Conservation (phyloP, 75 land plant genomes). For the Chamaecyparis obtusa region DNA sequence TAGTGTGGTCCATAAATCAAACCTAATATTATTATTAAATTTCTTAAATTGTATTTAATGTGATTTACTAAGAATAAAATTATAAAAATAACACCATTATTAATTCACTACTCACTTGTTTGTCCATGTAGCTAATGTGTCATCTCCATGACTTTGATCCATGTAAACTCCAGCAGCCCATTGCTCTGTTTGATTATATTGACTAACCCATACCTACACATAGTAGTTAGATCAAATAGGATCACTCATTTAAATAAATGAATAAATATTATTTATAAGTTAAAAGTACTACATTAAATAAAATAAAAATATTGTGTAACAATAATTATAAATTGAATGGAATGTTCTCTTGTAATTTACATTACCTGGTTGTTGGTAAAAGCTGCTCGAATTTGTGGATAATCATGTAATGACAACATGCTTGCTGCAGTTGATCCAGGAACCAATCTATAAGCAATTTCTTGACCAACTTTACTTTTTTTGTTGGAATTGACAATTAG, state of each 20-base stretch:
- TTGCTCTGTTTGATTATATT: conserved; percentile 43
- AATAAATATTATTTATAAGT: too few species aligned
- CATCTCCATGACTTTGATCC: conserved; percentile 69
- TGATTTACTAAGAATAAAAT: not conserved
- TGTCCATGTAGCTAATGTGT: conserved; percentile 53
- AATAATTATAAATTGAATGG: too few species aligned
- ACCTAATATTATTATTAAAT: too few species aligned
- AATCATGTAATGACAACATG: conserved; percentile 31
- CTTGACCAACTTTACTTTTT: conserved; percentile 57
- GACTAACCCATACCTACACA: conserved; percentile 56
- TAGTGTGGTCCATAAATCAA: too few species aligned
- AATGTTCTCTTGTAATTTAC: not conserved
- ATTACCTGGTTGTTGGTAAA: conserved; percentile 31
- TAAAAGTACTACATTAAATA: too few species aligned
- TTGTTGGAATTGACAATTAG: conserved; percentile 43
- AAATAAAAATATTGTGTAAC: too few species aligned
- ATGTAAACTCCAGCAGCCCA: conserved; percentile 60
- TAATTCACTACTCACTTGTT: conserved; percentile 18
- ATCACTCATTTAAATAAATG: too few species aligned
- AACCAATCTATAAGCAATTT: conserved; percentile 44
- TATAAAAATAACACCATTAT: not conserved
- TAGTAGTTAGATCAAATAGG: too few species aligned
- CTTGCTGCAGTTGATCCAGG: conserved; percentile 19
- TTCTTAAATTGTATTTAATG: too few species aligned
- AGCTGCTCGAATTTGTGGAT: conserved; percentile 49